phyloP scores from a whole-genome alignment of 2,329 filamentous ascomycete species.

The Trichoderma sp. region DNA sequence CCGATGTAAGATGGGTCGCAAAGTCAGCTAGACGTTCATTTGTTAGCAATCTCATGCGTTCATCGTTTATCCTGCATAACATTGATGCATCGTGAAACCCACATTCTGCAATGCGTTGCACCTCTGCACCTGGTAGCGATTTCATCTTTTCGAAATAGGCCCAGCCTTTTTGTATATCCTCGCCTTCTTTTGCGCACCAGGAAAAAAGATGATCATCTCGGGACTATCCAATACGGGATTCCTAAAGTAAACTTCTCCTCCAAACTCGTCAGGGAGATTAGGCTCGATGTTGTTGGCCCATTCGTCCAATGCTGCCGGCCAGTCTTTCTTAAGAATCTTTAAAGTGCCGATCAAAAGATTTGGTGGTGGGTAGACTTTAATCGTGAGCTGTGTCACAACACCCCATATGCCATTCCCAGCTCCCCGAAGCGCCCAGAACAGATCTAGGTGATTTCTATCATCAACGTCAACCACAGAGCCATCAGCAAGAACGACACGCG shows the following conservation, averaged over 20 bases:
- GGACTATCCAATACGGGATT: background rate
- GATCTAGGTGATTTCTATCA: conserved; percentile 20
- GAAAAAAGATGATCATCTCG: background rate
- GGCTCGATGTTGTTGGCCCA: background rate
- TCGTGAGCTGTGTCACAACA: conserved; percentile 30
- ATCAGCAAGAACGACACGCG: background rate
- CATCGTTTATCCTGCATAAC: background rate
- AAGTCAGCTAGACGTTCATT: background rate
- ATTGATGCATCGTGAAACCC: background rate
- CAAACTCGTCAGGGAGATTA: background rate
- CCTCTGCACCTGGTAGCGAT: background rate
- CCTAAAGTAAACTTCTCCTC: conserved; percentile 2
- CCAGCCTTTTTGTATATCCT: background rate
- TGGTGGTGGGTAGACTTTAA: conserved; percentile 30
- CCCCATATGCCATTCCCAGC: conserved; percentile 31
- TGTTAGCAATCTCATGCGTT: background rate
- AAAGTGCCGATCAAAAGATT: background rate
- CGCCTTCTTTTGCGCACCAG: background rate
- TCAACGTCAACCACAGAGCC: background rate
- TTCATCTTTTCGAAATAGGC: background rate
- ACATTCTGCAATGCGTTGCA: background rate
- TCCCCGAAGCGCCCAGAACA: conserved; percentile 34
- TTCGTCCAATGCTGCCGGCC: background rate
- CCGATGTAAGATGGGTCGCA: background rate
- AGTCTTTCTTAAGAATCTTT: background rate